These are phyloP conservation scores for Gossypium raimondii DNA, from an alignment of 345 rosid species.

Conservation along the genomic window DNA sequence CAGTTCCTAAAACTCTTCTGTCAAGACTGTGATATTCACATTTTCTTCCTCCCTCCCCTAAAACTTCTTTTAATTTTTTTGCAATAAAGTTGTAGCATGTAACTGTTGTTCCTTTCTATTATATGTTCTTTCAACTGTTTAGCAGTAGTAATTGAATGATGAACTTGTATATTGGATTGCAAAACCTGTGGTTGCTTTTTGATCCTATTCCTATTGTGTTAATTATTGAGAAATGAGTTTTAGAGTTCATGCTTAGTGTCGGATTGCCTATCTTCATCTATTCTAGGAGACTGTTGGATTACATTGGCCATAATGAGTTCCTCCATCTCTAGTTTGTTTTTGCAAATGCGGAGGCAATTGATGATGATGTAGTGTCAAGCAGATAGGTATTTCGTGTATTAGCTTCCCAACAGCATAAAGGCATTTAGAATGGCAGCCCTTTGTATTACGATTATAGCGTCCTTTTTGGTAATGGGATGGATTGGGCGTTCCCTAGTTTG, in stretches of 20 bases:
- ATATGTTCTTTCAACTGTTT: neutral
- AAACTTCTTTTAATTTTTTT: too few species aligned
- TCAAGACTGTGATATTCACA: neutral
- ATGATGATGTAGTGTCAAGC: neutral
- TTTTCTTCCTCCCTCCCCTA: neutral
- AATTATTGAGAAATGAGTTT: neutral
- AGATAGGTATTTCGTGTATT: neutral
- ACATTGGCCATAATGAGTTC: neutral
- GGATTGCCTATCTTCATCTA: neutral
- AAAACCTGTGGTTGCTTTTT: neutral
- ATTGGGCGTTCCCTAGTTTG: neutral
- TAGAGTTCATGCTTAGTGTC: neutral
- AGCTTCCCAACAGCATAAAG: neutral
- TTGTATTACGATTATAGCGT: too few species aligned
- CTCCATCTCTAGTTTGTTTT: neutral
- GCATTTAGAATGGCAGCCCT: neutral
- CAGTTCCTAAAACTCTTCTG: neutral
- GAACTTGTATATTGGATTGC: neutral
- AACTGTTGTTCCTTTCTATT: neutral
- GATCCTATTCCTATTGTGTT: neutral
- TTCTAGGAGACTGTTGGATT: neutral
- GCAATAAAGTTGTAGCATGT: constrained; percentile 6
- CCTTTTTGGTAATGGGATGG: neutral
- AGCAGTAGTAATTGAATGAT: neutral
- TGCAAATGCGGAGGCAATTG: neutral